A percentile compares a stretch with the other conserved stretches of the same genome.
phyloP scores from a whole-genome alignment of 2,329 filamentous ascomycete species.

The Teratosphaeriaceae sp. region DNA sequence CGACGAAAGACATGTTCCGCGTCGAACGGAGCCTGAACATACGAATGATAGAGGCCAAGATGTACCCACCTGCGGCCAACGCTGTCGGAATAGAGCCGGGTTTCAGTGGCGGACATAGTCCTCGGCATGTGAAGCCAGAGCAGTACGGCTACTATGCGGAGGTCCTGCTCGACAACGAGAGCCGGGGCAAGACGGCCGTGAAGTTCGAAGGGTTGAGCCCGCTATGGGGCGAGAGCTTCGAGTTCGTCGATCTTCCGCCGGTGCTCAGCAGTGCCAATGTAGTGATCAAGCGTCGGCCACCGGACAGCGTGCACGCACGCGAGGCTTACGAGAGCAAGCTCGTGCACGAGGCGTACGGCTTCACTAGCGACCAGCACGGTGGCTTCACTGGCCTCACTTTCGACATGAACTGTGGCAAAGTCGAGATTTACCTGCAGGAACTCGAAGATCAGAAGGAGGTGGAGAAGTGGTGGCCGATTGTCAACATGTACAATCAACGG shows the following conservation, averaged over 20 bases:
- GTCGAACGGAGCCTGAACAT: slow-evolving; percentile 57
- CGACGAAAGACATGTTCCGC: slow-evolving; percentile 56
- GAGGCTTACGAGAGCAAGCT: slow-evolving; percentile 33
- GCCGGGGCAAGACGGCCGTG: slow-evolving; percentile 66
- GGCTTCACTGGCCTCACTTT: slow-evolving; percentile 42
- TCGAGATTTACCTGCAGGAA: slow-evolving; percentile 77
- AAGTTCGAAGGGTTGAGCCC: slow-evolving; percentile 66
- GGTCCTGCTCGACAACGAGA: slow-evolving; percentile 71
- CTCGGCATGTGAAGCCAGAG: slow-evolving; percentile 14
- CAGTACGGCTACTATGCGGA: slow-evolving; percentile 70
- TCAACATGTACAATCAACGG: slow-evolving; percentile 66
- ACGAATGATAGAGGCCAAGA: slow-evolving; percentile 56
- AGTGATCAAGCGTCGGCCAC: slow-evolving; percentile 57
- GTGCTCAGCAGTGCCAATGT: slow-evolving; percentile 63
- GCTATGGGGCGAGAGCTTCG: slow-evolving; percentile 76
- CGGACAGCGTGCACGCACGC: slow-evolving; percentile 22
- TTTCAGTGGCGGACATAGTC: slow-evolving; percentile 19
- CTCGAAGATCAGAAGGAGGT: slow-evolving; percentile 69
- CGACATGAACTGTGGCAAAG: slow-evolving; percentile 55
- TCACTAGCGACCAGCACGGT: slow-evolving; percentile 26
- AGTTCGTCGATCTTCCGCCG: slow-evolving; percentile 67
- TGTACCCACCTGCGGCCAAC: slow-evolving; percentile 33
- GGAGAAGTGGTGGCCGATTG: slow-evolving; percentile 79
- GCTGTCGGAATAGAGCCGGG: slow-evolving; percentile 11
- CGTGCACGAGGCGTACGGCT: slow-evolving; percentile 33